Conservation (phyloP, 768 basidiomycete species). For the Trichaptum fuscoviolaceum region DNA sequence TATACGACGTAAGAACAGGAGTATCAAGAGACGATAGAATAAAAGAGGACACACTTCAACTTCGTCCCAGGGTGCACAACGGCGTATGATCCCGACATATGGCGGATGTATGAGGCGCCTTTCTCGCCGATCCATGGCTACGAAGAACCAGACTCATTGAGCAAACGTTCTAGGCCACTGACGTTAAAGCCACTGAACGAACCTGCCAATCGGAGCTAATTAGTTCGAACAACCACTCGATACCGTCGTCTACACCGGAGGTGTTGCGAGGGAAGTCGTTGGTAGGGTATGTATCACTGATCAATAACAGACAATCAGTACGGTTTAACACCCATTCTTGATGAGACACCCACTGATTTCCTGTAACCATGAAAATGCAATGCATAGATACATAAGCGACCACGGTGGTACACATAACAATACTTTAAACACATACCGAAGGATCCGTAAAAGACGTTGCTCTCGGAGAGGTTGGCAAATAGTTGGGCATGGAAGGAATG, state of each 20-base stretch:
- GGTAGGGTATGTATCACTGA: constrained; percentile 52
- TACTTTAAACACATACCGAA: constrained; percentile 1
- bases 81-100: constrained; percentile 53
- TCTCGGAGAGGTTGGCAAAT: background rate
- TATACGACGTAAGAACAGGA: constrained; percentile 16
- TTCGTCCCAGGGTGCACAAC: constrained; percentile 42
- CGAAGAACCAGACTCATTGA: background rate
- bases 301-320: background rate
- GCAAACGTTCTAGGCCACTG: too few relatives aligned
- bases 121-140: constrained; percentile 42
- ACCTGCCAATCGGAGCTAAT: constrained; percentile 47
- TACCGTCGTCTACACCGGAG: constrained; percentile 29
- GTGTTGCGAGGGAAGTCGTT: constrained; percentile 51
- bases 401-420: background rate
- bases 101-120: constrained; percentile 38
- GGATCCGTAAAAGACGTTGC: background rate
- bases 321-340: too few relatives aligned
- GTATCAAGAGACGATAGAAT: background rate
- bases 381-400: constrained; percentile 13
- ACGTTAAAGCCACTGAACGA: constrained; percentile 10
- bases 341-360: constrained; percentile 33
- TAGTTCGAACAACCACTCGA: constrained; percentile 55
- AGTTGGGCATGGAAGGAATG: background rate
- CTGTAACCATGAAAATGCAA: constrained; percentile 40
- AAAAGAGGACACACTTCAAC: constrained; percentile 31